A percentile compares a stretch with the other conserved stretches of the same genome.
Conservation (phyloP, 495 filamentous ascomycete genomes). For the Penicillium flavigenum region DNA sequence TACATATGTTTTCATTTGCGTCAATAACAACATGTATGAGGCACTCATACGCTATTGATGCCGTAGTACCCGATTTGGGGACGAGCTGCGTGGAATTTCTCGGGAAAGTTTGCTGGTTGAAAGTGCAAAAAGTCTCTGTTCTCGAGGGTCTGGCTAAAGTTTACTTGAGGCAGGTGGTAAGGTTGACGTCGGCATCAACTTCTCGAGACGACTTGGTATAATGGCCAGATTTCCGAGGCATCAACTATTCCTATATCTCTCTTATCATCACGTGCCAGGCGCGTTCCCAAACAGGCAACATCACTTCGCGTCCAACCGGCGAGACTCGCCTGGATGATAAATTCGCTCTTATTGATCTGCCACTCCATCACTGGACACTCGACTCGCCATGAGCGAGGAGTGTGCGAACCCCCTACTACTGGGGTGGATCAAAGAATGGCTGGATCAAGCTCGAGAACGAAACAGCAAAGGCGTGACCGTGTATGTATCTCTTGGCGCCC, state of each 20-base stretch:
- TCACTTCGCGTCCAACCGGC: conserved; percentile 21
- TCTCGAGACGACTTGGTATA: too few species aligned
- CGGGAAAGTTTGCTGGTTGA: too few species aligned
- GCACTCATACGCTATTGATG: too few species aligned
- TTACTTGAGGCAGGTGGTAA: too few species aligned
- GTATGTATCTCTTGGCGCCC: conserved; percentile 31
- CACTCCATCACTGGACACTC: conserved; percentile 6
- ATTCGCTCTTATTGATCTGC: conserved; percentile 2
- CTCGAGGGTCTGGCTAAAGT: too few species aligned
- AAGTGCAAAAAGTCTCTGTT: too few species aligned
- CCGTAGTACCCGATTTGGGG: too few species aligned
- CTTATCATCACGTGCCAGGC: conserved; percentile 21
- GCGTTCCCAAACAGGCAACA: conserved; percentile 28
- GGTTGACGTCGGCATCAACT: too few species aligned
- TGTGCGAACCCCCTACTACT: conserved; percentile 76
- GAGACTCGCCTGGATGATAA: not conserved
- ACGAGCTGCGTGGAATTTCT: too few species aligned
- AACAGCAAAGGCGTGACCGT: conserved; percentile 68
- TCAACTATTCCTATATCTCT: not conserved
- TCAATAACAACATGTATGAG: too few species aligned
- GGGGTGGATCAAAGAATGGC: conserved; percentile 77
- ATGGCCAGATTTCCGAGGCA: not conserved
- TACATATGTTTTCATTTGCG: too few species aligned
- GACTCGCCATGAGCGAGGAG: conserved; percentile 37
- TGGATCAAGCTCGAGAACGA: conserved; percentile 67